Conservation (phyloP, 2,329 filamentous ascomycete genomes). For the Fusarium sp. region DNA sequence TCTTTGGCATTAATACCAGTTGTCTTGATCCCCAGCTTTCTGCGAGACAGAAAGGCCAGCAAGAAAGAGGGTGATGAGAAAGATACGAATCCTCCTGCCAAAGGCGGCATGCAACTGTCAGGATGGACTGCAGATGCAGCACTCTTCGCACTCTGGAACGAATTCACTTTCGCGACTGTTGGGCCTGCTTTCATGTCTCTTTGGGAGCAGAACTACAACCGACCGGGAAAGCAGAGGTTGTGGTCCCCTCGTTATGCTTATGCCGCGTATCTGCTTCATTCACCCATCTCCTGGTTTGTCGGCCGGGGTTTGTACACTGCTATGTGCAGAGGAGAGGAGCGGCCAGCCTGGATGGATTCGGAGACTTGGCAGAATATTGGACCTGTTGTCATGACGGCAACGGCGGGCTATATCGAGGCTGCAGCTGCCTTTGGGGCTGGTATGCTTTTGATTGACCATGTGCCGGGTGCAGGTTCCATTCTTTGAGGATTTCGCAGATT, state of each 20-base stretch:
- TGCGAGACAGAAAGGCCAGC: not conserved
- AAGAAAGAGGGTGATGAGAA: not conserved
- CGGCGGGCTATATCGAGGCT: conserved; percentile 9
- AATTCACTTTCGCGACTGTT: conserved; percentile 10
- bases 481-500: not conserved
- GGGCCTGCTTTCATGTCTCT: conserved; percentile 12
- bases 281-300: conserved; percentile 12
- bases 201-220: conserved; percentile 10
- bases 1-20: not conserved
- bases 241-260: conserved; percentile 16
- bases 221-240: not conserved
- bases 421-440: conserved; percentile 1
- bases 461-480: conserved; percentile 3
- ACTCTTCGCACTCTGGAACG: conserved; percentile 7
- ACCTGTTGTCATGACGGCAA: conserved; percentile 6
- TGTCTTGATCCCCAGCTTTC: not conserved
- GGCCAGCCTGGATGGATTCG: conserved; percentile 14
- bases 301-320: conserved; percentile 1
- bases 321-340: conserved; percentile 5
- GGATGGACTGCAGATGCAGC: conserved; percentile 12
- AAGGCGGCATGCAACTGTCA: not conserved
- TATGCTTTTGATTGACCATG: conserved; percentile 5
- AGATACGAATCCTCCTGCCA: not conserved
- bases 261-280: conserved; percentile 7
- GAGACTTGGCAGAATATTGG: conserved; percentile 12